Base-by-base conservation (phyloP, 495 filamentous ascomycete species). In the Daldinia grandis region DNA sequence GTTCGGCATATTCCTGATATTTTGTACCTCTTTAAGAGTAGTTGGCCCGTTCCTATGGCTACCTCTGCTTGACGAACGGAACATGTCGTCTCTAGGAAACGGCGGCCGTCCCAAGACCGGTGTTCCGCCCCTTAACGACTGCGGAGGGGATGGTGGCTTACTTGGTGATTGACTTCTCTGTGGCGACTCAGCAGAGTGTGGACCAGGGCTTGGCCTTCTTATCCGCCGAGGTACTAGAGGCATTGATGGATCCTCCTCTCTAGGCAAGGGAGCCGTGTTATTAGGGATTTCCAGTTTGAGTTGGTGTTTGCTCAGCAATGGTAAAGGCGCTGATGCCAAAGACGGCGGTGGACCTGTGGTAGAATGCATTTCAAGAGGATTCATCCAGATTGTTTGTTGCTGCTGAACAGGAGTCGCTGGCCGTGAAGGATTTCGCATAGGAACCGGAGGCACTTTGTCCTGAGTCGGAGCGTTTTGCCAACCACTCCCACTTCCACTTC, bases 341-440 rank as follows among this genome's bases (percentile, higher is more conserved):
- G 50, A n/a, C 17, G 62, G 40, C 19, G 77, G 57, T 2, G 64
- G 56, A 10, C 50, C 56, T 51, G 67, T 76, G 24, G 58, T 49
- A 50, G 80, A 80, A 53, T 81, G 78, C 54, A 81, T 75, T 28
- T 84, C 81, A n/a, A 81, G 70, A 6, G 80, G 80, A 42, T 77
- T 80, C 28, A 79, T 76, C 80, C 79, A 82, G 17, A 54, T 76
- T 78, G 55, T 28, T 58, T 66, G 67, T 65, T 62, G 25, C 27
- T 53, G 49, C 49, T 53, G 49, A 27, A 68, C 65, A 0, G 82
- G 67, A 8, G 81, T 82, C 8, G 62, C 33, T 15, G 70, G 70
- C 21, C 71, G 66, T 24, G 71, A 70, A 28, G 71, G 66, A 35
- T 69, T 66, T 53, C 71, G 66, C 5, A 69, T 67, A 0, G 76